phyloP scores from a whole-genome alignment of 345 rosid genomes.

The Sisymbrium altissimum region DNA sequence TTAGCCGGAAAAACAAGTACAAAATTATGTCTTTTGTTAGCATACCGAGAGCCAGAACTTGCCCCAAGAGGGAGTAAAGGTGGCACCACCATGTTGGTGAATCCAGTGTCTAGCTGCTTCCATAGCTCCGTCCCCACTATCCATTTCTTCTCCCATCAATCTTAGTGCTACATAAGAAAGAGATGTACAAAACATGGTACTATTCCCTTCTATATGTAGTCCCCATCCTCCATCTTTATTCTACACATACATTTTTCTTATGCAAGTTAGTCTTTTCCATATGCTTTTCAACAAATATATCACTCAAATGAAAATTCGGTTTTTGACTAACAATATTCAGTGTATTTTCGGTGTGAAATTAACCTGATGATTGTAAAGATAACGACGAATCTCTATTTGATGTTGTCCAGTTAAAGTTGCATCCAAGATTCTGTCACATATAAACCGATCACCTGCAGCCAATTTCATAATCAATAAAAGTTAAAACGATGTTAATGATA shows the following conservation, averaged over 20 bases:
- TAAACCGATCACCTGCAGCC: slow-evolving; percentile 50
- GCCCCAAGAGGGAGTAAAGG: slow-evolving; percentile 22
- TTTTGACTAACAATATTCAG: not conserved
- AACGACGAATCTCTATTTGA: slow-evolving; percentile 49
- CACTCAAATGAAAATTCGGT: not conserved
- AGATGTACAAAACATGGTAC: slow-evolving; percentile 23
- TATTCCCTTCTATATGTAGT: slow-evolving; percentile 23
- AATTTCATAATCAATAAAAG: not conserved
- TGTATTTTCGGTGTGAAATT: slow-evolving; percentile 3
- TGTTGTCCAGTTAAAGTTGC: slow-evolving; percentile 34
- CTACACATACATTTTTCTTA: slow-evolving; percentile 7
- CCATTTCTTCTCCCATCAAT: slow-evolving; percentile 19
- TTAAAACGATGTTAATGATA: not conserved
- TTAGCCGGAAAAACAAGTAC: not conserved
- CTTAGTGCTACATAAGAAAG: slow-evolving; percentile 27
- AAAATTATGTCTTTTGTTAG: not conserved
- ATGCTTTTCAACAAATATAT: not conserved
- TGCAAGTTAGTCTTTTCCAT: not conserved
- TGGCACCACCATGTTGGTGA: slow-evolving; percentile 8
- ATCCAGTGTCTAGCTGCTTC: slow-evolving; percentile 26
- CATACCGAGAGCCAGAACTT: slow-evolving; percentile 28
- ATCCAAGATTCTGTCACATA: slow-evolving; percentile 42
- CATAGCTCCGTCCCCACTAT: slow-evolving; percentile 26
- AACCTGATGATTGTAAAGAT: slow-evolving; percentile 74
- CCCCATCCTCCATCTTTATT: slow-evolving; percentile 33